A percentile compares a stretch with the other conserved stretches of the same genome.
These are phyloP conservation scores for Leccinum barrowsii DNA, from an alignment of 768 basidiomycete genomes.

Conservation along the genomic window DNA sequence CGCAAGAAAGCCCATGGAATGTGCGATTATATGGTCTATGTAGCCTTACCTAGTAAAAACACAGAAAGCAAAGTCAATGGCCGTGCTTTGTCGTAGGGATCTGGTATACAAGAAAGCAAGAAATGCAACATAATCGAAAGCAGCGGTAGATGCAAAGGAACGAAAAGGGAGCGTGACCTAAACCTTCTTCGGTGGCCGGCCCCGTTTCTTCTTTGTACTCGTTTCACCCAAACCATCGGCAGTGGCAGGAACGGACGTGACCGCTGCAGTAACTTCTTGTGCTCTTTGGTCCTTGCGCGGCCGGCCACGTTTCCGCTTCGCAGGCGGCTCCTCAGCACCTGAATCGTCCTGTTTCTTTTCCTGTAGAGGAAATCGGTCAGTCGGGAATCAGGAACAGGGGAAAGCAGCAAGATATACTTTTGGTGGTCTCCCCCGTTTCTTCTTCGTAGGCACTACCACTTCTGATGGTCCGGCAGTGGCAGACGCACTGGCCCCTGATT, in stretches of 20 bases:
- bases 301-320: slow-evolving; percentile 71
- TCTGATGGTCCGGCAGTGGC: slow-evolving; percentile 28
- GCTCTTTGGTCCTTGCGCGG: slow-evolving; percentile 65
- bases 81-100: slow-evolving; percentile 33
- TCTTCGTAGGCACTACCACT: slow-evolving; percentile 32
- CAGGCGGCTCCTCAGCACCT: slow-evolving; percentile 49
- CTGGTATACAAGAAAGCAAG: slow-evolving; percentile 35
- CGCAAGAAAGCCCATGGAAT: slow-evolving; percentile 25
- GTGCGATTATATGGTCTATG: slow-evolving; percentile 34
- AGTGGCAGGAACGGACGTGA: slow-evolving; percentile 24
- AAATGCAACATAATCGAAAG: slow-evolving; percentile 29
- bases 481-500: slow-evolving; percentile 34
- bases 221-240: slow-evolving; percentile 46
- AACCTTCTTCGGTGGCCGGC: slow-evolving; percentile 57
- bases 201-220: slow-evolving; percentile 64
- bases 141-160: slow-evolving; percentile 10
- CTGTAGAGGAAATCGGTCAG: slow-evolving; percentile 14
- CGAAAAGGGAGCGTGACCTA: slow-evolving; percentile 13
- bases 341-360: slow-evolving; percentile 41
- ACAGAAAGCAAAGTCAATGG: slow-evolving; percentile 34
- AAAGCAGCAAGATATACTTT: slow-evolving; percentile 36
- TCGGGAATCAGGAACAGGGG: slow-evolving; percentile 22
- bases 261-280: slow-evolving; percentile 36
- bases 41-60: slow-evolving; percentile 33
- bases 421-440: slow-evolving; percentile 49